These are phyloP conservation scores for Cutaneotrichosporon cyanovorans DNA, from an alignment of 1,284 basidiomycete genomes.

Conservation along the genomic window DNA sequence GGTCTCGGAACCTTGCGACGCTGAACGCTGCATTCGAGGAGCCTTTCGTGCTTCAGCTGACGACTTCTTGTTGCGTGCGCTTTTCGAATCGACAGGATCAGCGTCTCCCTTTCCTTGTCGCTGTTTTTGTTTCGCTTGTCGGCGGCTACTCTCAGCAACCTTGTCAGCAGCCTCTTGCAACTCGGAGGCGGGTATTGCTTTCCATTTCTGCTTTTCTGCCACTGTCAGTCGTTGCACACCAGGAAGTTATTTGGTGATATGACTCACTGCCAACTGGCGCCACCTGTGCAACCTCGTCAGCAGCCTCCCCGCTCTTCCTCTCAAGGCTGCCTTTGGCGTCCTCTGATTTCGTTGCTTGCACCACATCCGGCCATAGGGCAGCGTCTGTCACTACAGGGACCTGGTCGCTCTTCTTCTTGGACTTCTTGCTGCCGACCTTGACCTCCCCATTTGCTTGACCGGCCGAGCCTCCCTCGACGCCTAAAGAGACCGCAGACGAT, in stretches of 20 bases:
- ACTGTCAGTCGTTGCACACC: not conserved
- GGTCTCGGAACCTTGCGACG: conserved; percentile 15
- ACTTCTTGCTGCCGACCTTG: conserved; percentile 10
- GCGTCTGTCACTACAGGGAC: conserved; percentile 24
- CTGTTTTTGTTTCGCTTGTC: conserved; percentile 22
- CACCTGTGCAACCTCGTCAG: not conserved
- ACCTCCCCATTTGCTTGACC: not conserved
- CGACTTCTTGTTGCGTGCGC: conserved; percentile 8
- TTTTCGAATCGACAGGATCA: conserved; percentile 12
- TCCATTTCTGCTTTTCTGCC: conserved; percentile 46
- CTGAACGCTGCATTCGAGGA: conserved; percentile 8
- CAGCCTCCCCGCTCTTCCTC: conserved; percentile 20
- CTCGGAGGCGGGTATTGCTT: conserved; percentile 41
- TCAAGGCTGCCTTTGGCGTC: conserved; percentile 27
- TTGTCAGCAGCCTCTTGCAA: conserved; percentile 45
- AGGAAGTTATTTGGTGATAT: not conserved
- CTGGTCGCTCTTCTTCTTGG: conserved; percentile 15
- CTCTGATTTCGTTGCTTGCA: conserved; percentile 23
- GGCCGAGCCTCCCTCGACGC: not conserved
- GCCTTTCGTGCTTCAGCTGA: conserved; percentile 4
- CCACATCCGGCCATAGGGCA: conserved; percentile 38
- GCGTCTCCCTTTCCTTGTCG: conserved; percentile 3
- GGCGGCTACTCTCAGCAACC: conserved; percentile 29
- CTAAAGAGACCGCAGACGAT: not conserved
- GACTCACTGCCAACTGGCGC: conserved; percentile 23